A percentile compares a stretch with the other conserved stretches of the same genome.
Evolutionary conservation across 768 basidiomycete genomes (phyloP).

Genomic region (Pholiota molesta): DNA sequence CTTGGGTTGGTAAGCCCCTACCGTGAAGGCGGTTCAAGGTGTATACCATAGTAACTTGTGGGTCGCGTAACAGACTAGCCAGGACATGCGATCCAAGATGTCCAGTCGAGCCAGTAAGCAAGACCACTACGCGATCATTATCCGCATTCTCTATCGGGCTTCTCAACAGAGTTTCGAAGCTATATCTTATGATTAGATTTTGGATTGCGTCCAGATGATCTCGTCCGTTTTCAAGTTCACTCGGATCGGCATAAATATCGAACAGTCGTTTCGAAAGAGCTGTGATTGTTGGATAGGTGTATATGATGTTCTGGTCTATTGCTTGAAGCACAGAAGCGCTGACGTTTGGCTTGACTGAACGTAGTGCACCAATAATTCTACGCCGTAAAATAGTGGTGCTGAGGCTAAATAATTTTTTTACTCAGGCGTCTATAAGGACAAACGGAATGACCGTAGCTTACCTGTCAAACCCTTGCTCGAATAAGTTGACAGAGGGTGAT

Average conservation of each 20-base stretch:
- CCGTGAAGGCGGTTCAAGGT: conserved; percentile 31
- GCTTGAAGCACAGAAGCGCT: neutral
- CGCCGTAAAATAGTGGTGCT: neutral
- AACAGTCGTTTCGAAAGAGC: neutral
- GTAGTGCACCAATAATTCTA: neutral
- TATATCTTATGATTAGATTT: too few species aligned
- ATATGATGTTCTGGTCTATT: neutral
- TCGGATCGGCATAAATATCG: neutral
- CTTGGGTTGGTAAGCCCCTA: neutral
- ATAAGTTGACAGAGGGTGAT: neutral
- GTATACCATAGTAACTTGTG: conserved; percentile 31
- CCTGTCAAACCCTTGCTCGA: neutral
- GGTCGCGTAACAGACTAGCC: conserved; percentile 27
- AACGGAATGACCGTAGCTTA: too few species aligned
- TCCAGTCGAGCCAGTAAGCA: conserved; percentile 43
- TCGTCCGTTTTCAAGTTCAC: too few species aligned
- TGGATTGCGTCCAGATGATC: too few species aligned
- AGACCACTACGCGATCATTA: conserved; percentile 11
- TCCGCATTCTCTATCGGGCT: too few species aligned
- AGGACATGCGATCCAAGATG: conserved; percentile 37
- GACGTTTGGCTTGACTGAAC: neutral
- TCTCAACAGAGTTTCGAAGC: too few species aligned
- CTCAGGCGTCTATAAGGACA: too few species aligned
- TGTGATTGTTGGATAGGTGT: neutral
- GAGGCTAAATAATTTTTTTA: neutral